phyloP scores from a whole-genome alignment of 2,329 filamentous ascomycete species.

The Trichoderma atrobrunneum region DNA sequence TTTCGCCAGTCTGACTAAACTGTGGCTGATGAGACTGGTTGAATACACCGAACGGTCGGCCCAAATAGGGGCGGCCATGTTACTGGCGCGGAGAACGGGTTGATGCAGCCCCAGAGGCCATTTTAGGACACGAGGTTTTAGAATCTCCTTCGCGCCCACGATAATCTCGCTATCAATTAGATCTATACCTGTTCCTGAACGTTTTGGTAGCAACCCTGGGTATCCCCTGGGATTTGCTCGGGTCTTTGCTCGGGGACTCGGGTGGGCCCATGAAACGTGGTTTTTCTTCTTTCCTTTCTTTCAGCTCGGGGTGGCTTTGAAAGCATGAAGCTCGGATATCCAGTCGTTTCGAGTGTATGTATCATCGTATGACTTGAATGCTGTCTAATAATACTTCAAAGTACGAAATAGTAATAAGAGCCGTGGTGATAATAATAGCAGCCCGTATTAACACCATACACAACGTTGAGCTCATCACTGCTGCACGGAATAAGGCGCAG shows the following conservation, averaged over 20 bases:
- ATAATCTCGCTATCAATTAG: slow-evolving; percentile 17
- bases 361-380: not conserved
- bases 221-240: not conserved
- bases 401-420: not conserved
- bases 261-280: slow-evolving; percentile 17
- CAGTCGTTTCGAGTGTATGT: not conserved
- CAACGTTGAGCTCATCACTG: not conserved
- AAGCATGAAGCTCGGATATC: not conserved
- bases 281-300: not conserved
- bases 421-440: not conserved
- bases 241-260: not conserved
- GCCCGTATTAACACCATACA: not conserved
- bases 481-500: not conserved
- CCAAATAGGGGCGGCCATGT: slow-evolving; percentile 8
- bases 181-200: slow-evolving; percentile 18
- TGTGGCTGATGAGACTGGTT: slow-evolving; percentile 6
- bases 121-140: slow-evolving; percentile 35
- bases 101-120: slow-evolving; percentile 23
- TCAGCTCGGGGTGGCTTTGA: not conserved
- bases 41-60: not conserved
- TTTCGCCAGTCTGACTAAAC: not conserved
- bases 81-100: slow-evolving; percentile 4
- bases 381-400: not conserved
- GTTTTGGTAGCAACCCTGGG: not conserved
- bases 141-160: slow-evolving; percentile 9